Evolutionary conservation across 257 asterid genomes (phyloP).

Genomic region (Jacaranda mimosifolia): DNA sequence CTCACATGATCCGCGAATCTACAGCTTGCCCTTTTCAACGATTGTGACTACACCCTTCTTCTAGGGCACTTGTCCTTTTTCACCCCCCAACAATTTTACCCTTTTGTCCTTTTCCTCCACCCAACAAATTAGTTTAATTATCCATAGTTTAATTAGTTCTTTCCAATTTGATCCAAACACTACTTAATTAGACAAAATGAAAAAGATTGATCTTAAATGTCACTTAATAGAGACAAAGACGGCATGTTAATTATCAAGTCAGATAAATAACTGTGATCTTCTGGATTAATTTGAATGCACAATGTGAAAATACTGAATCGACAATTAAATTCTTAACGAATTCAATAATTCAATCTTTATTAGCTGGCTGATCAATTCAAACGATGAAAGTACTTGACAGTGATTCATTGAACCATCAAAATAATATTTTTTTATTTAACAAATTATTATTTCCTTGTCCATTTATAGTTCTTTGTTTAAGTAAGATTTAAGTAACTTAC

Average conservation of each 20-base stretch:
- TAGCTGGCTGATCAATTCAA: no score
- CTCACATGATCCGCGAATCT: slow-evolving; percentile 49
- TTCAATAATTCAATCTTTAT: no score
- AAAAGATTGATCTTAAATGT: not conserved
- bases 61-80: not conserved
- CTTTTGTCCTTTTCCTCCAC: no score
- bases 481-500: not conserved
- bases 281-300: not conserved
- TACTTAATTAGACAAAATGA: not conserved
- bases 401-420: no score
- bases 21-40: slow-evolving; percentile 32
- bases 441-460: no score
- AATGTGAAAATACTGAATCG: no score
- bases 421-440: no score
- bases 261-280: not conserved
- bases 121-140: not conserved
- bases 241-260: not conserved
- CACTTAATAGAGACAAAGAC: slow-evolving; percentile 8
- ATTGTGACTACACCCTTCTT: slow-evolving; percentile 29
- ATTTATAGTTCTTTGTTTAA: no score
- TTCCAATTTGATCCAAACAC: not conserved
- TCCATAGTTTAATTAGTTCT: not conserved
- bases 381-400: no score
- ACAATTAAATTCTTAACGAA: no score
- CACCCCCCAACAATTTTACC: no score